phyloP scores from a whole-genome alignment of 441 rosid genomes.

The Mallotus repandus region DNA sequence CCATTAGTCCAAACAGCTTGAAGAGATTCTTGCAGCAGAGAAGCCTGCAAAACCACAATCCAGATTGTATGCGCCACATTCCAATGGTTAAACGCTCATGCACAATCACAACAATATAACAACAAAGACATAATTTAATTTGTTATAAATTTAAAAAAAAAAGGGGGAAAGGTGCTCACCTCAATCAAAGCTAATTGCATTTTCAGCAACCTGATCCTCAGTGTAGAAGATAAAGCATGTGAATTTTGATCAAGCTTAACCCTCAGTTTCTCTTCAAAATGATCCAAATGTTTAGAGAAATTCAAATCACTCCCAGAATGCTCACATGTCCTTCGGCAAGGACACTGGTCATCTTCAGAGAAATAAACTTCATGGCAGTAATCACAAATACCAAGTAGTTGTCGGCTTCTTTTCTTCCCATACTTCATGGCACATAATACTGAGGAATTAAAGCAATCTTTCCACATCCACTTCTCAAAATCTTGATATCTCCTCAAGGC shows the following conservation, averaged over 20 bases:
- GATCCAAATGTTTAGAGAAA: conserved; percentile 50
- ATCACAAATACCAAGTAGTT: conserved; percentile 52
- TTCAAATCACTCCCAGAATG: conserved; percentile 29
- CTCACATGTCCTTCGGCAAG: conserved; percentile 43
- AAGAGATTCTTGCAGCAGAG: conserved; percentile 63
- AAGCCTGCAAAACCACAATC: conserved; percentile 47
- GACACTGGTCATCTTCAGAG: conserved; percentile 43
- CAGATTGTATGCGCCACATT: conserved; percentile 15
- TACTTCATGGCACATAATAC: conserved; percentile 46
- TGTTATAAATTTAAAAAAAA: not conserved
- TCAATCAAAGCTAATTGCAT: conserved; percentile 56
- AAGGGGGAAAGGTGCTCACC: conserved; percentile 33
- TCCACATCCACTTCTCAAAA: conserved; percentile 85
- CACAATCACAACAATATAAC: not conserved
- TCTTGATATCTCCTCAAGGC: conserved; percentile 63
- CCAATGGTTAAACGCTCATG: not conserved
- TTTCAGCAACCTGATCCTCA: conserved; percentile 61
- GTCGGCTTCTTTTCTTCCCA: conserved; percentile 56
- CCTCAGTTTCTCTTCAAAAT: conserved; percentile 33
- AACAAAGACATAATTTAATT: not conserved
- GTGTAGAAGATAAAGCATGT: conserved; percentile 44
- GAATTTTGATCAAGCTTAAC: conserved; percentile 26
- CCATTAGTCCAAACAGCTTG: conserved; percentile 59
- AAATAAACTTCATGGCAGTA: conserved; percentile 49
- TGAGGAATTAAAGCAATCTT: conserved; percentile 45